A percentile compares a stretch with the other conserved stretches of the same genome.
phyloP scores from a whole-genome alignment of 1,284 basidiomycete species.

The Meira nashicola region DNA sequence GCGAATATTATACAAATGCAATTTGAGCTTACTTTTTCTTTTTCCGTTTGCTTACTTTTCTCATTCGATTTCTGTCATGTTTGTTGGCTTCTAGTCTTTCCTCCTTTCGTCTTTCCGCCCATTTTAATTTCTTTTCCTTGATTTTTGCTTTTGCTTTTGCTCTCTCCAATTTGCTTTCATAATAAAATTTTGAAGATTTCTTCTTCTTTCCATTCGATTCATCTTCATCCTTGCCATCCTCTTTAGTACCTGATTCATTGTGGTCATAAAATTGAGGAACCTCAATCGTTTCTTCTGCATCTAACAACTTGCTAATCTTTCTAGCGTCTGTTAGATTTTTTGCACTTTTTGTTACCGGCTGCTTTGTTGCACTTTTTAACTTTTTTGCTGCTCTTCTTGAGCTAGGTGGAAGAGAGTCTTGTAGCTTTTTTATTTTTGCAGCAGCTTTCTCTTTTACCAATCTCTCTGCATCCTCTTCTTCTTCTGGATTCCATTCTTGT shows the following conservation, averaged over 20 bases:
- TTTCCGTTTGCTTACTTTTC: background rate
- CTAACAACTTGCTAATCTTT: constrained; percentile 1
- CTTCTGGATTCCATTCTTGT: constrained; percentile 25
- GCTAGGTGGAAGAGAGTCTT: constrained; percentile 3
- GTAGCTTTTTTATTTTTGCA: background rate
- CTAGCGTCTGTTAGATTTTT: background rate
- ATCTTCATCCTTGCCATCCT: background rate
- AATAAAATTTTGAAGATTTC: constrained; percentile 1
- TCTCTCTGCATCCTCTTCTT: background rate
- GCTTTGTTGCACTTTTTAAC: background rate
- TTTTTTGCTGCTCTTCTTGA: constrained; percentile 7
- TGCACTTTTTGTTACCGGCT: too few species aligned
- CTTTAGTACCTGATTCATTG: background rate
- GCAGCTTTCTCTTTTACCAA: background rate
- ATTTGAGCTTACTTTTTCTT: background rate
- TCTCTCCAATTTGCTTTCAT: constrained; percentile 13
- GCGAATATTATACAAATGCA: too few species aligned
- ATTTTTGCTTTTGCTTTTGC: background rate
- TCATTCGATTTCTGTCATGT: background rate
- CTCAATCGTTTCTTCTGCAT: background rate
- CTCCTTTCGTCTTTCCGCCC: constrained; percentile 13
- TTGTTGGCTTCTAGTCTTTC: constrained; percentile 9
- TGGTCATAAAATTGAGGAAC: background rate
- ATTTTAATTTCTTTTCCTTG: background rate
- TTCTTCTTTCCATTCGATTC: constrained; percentile 2